phyloP scores from a whole-genome alignment of 208 protist species.

The Leptomonas seymouri region DNA sequence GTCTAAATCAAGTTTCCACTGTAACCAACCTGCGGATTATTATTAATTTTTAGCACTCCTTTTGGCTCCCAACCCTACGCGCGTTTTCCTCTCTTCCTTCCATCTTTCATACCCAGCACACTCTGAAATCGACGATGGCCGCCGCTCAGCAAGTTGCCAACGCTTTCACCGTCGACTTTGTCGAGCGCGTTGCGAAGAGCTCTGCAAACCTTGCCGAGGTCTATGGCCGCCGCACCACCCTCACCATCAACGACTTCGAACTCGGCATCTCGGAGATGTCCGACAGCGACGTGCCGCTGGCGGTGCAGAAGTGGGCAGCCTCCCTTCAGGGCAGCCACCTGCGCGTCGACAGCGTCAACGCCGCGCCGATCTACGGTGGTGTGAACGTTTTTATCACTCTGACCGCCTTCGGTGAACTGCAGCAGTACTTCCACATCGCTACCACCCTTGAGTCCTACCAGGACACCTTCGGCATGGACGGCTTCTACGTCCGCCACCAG shows the following conservation, averaged over 20 bases:
- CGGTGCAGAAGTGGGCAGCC: slow-evolving; percentile 59
- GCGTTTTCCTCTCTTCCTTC: not conserved
- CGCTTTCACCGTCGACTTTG: slow-evolving; percentile 81
- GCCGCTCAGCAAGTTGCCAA: slow-evolving; percentile 74
- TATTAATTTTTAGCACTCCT: not conserved
- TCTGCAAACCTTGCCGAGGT: slow-evolving; percentile 57
- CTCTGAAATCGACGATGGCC: slow-evolving; percentile 32
- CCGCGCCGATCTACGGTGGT: slow-evolving; percentile 66
- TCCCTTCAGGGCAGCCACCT: slow-evolving; percentile 70
- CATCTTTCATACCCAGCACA: too few relatives aligned
- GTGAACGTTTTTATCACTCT: slow-evolving; percentile 75
- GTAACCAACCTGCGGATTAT: not conserved
- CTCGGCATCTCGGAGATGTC: slow-evolving; percentile 61
- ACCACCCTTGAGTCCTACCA: slow-evolving; percentile 73
- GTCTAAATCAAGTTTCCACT: not conserved
- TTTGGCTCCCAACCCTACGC: not conserved
- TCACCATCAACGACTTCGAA: slow-evolving; percentile 87
- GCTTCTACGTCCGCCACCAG: slow-evolving; percentile 86
- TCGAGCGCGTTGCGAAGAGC: slow-evolving; percentile 80
- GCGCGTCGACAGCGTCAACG: slow-evolving; percentile 70
- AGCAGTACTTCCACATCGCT: slow-evolving; percentile 84
- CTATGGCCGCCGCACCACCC: slow-evolving; percentile 60
- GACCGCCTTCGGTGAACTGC: slow-evolving; percentile 44
- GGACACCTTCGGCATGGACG: slow-evolving; percentile 49
- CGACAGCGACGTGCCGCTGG: slow-evolving; percentile 43